phyloP scores from a whole-genome alignment of 2,329 filamentous ascomycete genomes.

The Penicillium sp. region DNA sequence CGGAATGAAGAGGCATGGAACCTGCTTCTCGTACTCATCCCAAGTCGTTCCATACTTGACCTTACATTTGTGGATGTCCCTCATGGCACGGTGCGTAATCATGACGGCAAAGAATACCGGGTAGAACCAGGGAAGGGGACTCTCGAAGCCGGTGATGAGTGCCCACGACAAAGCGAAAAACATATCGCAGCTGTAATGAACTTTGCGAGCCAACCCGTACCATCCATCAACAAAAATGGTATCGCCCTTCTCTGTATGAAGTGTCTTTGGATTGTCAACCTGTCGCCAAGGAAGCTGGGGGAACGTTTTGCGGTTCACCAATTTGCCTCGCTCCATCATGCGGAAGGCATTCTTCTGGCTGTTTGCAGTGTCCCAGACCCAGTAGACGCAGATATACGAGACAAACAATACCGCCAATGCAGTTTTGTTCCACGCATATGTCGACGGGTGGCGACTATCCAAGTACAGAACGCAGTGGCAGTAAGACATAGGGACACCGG shows the following conservation, averaged over 20 bases:
- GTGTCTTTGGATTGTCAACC: constrained; percentile 73
- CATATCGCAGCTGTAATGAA: constrained; percentile 76
- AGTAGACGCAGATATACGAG: constrained; percentile 79
- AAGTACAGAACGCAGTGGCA: constrained; percentile 90
- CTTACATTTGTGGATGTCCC: constrained; percentile 73
- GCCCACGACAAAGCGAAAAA: constrained; percentile 78
- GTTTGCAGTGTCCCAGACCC: constrained; percentile 88
- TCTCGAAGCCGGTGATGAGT: constrained; percentile 73
- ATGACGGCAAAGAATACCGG: constrained; percentile 74
- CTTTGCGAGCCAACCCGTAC: constrained; percentile 75
- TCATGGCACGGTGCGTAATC: constrained; percentile 72
- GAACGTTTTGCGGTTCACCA: constrained; percentile 71
- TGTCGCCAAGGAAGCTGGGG: constrained; percentile 84
- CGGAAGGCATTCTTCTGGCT: constrained; percentile 92
- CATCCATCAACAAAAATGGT: constrained; percentile 80
- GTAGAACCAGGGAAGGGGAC: constrained; percentile 87
- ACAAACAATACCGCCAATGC: constrained; percentile 63
- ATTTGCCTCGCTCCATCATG: constrained; percentile 69
- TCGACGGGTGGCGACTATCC: constrained; percentile 73
- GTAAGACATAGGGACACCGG: constrained; percentile 85
- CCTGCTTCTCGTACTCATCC: constrained; percentile 73
- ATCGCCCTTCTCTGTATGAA: constrained; percentile 69
- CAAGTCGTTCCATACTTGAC: constrained; percentile 78
- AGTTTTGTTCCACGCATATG: constrained; percentile 71
- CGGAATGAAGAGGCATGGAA: constrained; percentile 82